Conservation (phyloP, 371 early-diverging fungal species). For the Basidiobolus heterosporus region DNA sequence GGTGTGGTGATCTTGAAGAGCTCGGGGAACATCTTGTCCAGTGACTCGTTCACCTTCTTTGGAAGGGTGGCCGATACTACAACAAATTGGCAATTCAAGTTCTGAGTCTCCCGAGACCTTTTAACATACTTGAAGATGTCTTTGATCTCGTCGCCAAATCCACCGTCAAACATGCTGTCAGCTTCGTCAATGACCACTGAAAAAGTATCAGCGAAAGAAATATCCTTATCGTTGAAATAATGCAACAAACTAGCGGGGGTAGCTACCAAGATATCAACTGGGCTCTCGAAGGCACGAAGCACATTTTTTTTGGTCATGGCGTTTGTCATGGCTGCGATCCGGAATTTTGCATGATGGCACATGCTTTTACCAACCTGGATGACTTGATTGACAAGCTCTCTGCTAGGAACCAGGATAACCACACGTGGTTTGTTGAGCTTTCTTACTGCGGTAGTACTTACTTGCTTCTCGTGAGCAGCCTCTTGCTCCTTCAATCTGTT, state of each 20-base stretch:
- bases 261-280: constrained; percentile 65
- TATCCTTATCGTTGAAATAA: constrained; percentile 17
- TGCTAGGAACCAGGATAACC: constrained; percentile 89
- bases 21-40: constrained; percentile 35
- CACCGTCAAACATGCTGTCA: constrained; percentile 75
- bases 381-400: constrained; percentile 83
- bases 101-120: constrained; percentile 6
- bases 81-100: constrained; percentile 9
- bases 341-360: constrained; percentile 49
- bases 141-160: constrained; percentile 50
- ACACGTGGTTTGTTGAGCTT: constrained; percentile 58
- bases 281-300: constrained; percentile 19
- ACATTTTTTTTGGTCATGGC: constrained; percentile 19
- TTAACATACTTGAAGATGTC: constrained; percentile 21
- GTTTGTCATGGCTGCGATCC: constrained; percentile 40
- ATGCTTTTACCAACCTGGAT: constrained; percentile 38
- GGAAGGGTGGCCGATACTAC: constrained; percentile 82
- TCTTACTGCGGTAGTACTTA: constrained; percentile 17
- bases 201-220: constrained; percentile 35
- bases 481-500: constrained; percentile 49
- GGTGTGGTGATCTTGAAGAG: constrained; percentile 63
- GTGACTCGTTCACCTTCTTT: constrained; percentile 38
- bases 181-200: constrained; percentile 82
- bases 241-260: constrained; percentile 49
- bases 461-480: constrained; percentile 26